These are phyloP conservation scores for Zychaea mexicana DNA, from an alignment of 371 early-diverging fungal species.

Conservation along the genomic window DNA sequence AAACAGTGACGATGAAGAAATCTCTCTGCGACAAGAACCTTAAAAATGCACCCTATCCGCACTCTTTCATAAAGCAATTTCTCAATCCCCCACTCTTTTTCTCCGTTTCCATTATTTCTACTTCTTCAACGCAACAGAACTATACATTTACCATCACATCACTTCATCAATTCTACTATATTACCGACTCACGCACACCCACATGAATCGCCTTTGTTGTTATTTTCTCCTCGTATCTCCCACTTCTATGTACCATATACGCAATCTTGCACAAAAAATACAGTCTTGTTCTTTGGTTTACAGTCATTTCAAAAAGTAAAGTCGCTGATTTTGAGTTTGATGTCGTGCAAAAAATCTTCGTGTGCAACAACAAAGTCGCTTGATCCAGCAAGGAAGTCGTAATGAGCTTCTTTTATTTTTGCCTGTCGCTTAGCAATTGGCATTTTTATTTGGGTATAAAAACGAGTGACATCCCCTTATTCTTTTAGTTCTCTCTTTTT, in stretches of 20 bases:
- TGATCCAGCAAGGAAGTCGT: too few species aligned
- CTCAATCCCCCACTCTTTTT: not conserved
- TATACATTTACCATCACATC: too few species aligned
- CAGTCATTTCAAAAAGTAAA: not conserved
- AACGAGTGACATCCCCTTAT: too few species aligned
- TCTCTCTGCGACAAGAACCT: not conserved
- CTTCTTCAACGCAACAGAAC: too few species aligned
- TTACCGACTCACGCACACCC: not conserved
- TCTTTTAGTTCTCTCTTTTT: too few species aligned
- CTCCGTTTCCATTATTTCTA: not conserved
- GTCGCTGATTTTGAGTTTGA: too few species aligned
- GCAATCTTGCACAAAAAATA: not conserved
- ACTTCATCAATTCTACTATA: too few species aligned
- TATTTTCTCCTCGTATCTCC: not conserved
- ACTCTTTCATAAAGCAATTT: not conserved
- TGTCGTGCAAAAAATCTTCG: too few species aligned
- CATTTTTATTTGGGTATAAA: too few species aligned
- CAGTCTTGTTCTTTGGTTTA: not conserved
- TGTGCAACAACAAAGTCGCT: too few species aligned
- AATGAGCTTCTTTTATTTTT: too few species aligned
- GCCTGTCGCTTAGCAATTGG: too few species aligned
- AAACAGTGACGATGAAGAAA: constrained; percentile 3
- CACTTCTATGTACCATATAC: constrained; percentile 1
- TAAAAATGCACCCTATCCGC: not conserved
- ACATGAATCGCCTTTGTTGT: not conserved